Evolutionary conservation across 257 asterid species (phyloP), one percentile per base, ranked within the genome.

Genomic region (Osmanthus fragrans): DNA sequence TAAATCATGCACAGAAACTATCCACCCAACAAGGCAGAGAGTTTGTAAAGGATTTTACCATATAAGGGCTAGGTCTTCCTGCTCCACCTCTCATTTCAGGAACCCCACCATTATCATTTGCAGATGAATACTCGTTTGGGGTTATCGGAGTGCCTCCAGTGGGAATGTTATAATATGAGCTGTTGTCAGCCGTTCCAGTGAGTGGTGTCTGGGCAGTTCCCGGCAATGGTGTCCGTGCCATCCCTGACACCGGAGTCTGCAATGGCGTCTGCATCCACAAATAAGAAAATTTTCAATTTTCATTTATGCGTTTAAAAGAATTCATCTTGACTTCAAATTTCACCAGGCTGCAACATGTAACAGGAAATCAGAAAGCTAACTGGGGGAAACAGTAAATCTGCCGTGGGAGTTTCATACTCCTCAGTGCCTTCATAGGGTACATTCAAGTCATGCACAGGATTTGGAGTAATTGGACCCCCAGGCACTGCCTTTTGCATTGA

Each of bases 381-480:
- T 56, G 99, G 99, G 66, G 99, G 98, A 85, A 95, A 95, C 40
- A 95, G 89, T 81, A 95, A 80, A 80, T 95, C 99, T 79, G 98
- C 94, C 32, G 99, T 92, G 32, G 99, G 99, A 47, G 99, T 92
- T 86, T 95, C 99, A 70, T 82, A 95, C 91, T 95, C 99, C 88
- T 95, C 99, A 2, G 90, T 85, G 76, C 96, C 99, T 83, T 95
- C 97, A 75, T 95, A 92, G 15, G 99, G 99, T 49, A 95, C 96
- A 65, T 95, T 95, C 73, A 95, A 95, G 76, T 95, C 99, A 74
- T 95, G 99, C 78, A 94, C 92, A 11, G 98, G 90, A 71, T 81
- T 88, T 67, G 89, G 92, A 9, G 89, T 82, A 39, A 85, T 78
- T 30, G 88, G 85, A 73, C 90, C 96, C 54, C 97, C 99, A 34